Percentiles rank a stretch among this genome's conserved stretches.
phyloP scores from a whole-genome alignment of 225 moss, liverwort and hornwort genomes.

The Bryum argenteum region DNA sequence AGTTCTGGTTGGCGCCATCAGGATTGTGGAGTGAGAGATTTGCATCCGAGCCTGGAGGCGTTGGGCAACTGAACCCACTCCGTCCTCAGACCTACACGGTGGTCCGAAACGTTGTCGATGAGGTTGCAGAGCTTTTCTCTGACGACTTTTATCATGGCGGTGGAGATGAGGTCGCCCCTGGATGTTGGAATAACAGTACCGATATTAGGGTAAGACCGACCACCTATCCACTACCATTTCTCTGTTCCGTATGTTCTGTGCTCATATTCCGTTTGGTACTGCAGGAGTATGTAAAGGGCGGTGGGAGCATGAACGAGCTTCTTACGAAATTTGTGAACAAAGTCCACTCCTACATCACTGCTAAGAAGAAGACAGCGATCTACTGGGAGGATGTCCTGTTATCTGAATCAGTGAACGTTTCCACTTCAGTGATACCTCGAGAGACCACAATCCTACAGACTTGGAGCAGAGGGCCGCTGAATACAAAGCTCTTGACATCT shows the following conservation, averaged over 20 bases:
- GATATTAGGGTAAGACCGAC: conserved; percentile 53
- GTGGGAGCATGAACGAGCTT: conserved; percentile 52
- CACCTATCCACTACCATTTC: neutral
- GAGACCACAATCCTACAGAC: conserved; percentile 72
- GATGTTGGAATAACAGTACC: conserved; percentile 67
- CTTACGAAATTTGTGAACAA: conserved; percentile 49
- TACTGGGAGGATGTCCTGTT: conserved; percentile 80
- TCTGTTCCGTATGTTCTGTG: neutral
- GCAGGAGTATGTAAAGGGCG: conserved; percentile 48
- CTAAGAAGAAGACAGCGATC: conserved; percentile 58
- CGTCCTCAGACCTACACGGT: conserved; percentile 68
- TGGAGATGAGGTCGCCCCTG: conserved; percentile 71
- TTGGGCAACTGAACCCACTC: conserved; percentile 82
- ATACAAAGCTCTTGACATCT: conserved; percentile 62
- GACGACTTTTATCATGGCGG: conserved; percentile 73
- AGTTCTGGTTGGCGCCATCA: conserved; percentile 67
- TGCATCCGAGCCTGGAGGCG: conserved; percentile 76
- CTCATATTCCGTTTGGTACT: conserved; percentile 18
- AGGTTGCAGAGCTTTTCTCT: conserved; percentile 60
- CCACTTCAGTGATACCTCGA: conserved; percentile 41
- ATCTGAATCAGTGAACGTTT: conserved; percentile 54
- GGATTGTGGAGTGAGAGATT: conserved; percentile 60
- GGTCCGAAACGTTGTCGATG: conserved; percentile 67
- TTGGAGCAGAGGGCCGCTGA: conserved; percentile 72
- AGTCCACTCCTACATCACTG: conserved; percentile 56